Evolutionary conservation across 2,329 filamentous ascomycete genomes (phyloP).

Genomic region (Aspergillus oerlinghausenensis): DNA sequence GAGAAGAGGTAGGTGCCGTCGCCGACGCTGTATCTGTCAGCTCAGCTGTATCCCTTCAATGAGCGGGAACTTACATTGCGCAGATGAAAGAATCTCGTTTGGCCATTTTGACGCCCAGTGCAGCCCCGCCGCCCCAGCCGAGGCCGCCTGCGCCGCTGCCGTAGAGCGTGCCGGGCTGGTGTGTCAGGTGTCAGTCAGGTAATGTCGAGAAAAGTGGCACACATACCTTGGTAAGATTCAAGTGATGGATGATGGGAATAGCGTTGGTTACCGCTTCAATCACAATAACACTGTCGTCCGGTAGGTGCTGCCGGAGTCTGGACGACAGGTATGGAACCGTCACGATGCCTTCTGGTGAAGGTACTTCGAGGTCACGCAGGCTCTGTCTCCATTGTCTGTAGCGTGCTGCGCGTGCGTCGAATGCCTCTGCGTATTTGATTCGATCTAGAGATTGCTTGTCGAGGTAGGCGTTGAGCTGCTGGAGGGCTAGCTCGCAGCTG

Average conservation of each 20-base stretch:
- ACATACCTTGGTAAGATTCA: constrained; percentile 46
- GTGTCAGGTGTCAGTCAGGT: neutral
- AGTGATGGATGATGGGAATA: constrained; percentile 56
- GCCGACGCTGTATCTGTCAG: constrained; percentile 41
- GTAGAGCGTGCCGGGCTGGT: constrained; percentile 44
- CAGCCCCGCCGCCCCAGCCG: constrained; percentile 71
- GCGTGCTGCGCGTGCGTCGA: neutral
- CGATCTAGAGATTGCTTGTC: constrained; percentile 1
- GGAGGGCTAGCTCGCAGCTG: constrained; percentile 42
- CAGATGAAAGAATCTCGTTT: constrained; percentile 50
- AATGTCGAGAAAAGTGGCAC: neutral
- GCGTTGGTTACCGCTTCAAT: constrained; percentile 61
- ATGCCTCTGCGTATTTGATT: neutral
- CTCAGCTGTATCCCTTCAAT: neutral
- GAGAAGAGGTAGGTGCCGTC: constrained; percentile 63
- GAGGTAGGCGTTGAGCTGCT: constrained; percentile 42
- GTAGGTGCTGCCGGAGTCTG: constrained; percentile 52
- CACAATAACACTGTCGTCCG: constrained; percentile 63
- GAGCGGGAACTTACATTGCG: constrained; percentile 39
- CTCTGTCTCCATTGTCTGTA: neutral
- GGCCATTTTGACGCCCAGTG: constrained; percentile 70
- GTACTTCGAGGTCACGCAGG: neutral
- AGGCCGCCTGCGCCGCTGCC: constrained; percentile 69
- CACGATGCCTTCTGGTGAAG: constrained; percentile 4
- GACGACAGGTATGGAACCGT: constrained; percentile 53